phyloP scores from a whole-genome alignment of 2,329 filamentous ascomycete species.

The Didymella exigua region DNA sequence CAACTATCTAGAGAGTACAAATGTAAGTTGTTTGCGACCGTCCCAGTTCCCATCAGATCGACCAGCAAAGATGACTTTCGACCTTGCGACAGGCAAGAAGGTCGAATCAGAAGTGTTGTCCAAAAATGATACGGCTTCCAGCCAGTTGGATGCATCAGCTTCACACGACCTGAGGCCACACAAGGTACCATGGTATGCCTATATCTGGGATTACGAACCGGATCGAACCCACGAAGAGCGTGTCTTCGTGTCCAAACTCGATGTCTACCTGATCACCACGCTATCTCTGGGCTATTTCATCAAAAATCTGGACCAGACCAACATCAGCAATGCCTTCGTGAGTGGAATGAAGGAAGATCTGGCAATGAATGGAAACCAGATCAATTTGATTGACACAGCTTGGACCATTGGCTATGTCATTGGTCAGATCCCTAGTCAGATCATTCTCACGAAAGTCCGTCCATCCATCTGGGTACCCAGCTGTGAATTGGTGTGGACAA shows the following conservation, averaged over 20 bases:
- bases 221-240: conserved; percentile 29
- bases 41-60: background rate
- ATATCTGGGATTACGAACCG: conserved; percentile 38
- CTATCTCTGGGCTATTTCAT: conserved; percentile 32
- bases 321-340: conserved; percentile 34
- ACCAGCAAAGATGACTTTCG: conserved; percentile 7
- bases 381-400: conserved; percentile 28
- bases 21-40: conserved; percentile 7
- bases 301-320: conserved; percentile 35
- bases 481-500: conserved; percentile 30
- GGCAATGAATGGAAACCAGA: conserved; percentile 29
- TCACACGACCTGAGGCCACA: background rate
- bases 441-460: conserved; percentile 29
- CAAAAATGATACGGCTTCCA: conserved; percentile 3
- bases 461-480: conserved; percentile 30
- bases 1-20: conserved; percentile 1
- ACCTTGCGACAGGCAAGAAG: conserved; percentile 1
- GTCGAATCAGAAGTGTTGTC: background rate
- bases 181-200: conserved; percentile 33
- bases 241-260: conserved; percentile 30
- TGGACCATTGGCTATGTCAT: conserved; percentile 31
- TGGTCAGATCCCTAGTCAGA: conserved; percentile 30
- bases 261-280: conserved; percentile 29
- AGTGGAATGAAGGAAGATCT: conserved; percentile 38
- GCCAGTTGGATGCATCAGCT: background rate